These are phyloP conservation scores for Monosporascus sp. DNA, from an alignment of 2,329 filamentous ascomycete genomes.

Conservation along the genomic window DNA sequence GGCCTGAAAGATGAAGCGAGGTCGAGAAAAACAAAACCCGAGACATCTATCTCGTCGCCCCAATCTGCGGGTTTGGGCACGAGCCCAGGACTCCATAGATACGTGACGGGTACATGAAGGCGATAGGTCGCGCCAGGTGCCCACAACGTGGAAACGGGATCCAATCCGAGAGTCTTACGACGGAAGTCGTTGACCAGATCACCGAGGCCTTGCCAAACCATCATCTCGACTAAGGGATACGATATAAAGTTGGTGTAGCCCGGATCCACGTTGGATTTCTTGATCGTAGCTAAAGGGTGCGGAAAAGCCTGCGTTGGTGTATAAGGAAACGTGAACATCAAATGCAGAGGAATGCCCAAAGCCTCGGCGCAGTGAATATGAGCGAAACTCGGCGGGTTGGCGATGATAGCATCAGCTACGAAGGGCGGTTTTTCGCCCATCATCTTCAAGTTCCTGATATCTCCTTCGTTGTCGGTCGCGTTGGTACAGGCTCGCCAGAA, in stretches of 20 bases:
- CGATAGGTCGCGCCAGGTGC: slow-evolving; percentile 69
- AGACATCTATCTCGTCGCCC: slow-evolving; percentile 66
- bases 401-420: slow-evolving; percentile 75
- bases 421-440: slow-evolving; percentile 59
- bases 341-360: slow-evolving; percentile 69
- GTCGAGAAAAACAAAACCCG: slow-evolving; percentile 75
- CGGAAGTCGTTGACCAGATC: slow-evolving; percentile 75
- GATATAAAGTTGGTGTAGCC: slow-evolving; percentile 76
- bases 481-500: slow-evolving; percentile 79
- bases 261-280: slow-evolving; percentile 64
- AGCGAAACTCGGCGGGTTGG: slow-evolving; percentile 74
- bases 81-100: slow-evolving; percentile 64
- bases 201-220: slow-evolving; percentile 86
- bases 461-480: slow-evolving; percentile 63
- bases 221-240: slow-evolving; percentile 77
- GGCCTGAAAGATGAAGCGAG: slow-evolving; percentile 58
- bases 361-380: slow-evolving; percentile 78
- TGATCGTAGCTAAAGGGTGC: slow-evolving; percentile 73
- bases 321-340: slow-evolving; percentile 89
- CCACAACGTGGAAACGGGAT: slow-evolving; percentile 72
- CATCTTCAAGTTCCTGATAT: slow-evolving; percentile 57
- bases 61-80: slow-evolving; percentile 65
- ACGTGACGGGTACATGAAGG: slow-evolving; percentile 70
- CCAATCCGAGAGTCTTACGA: slow-evolving; percentile 61
- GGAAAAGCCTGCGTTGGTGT: slow-evolving; percentile 71